Conservation (phyloP, 148 eudicot genomes). For the Limonium bicolor region DNA sequence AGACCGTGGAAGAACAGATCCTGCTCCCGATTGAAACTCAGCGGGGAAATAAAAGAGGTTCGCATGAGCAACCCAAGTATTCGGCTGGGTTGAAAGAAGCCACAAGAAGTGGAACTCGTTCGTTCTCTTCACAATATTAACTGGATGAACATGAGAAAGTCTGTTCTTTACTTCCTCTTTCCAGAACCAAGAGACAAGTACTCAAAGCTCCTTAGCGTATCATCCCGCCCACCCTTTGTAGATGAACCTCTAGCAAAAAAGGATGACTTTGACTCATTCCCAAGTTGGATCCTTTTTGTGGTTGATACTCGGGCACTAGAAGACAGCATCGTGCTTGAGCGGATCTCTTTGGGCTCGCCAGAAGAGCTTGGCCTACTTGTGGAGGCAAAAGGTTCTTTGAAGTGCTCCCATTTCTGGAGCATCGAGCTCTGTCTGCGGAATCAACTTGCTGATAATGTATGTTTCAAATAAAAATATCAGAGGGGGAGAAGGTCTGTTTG, state of each 20-base stretch:
- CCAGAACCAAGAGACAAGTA: conserved; percentile 75
- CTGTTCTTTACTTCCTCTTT: conserved; percentile 49
- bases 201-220: conserved; percentile 83
- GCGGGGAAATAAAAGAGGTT: no score
- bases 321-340: conserved; percentile 41
- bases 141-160: no score
- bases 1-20: no score
- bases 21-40: no score
- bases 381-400: conserved; percentile 53
- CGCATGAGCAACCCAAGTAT: no score
- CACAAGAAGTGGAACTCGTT: no score
- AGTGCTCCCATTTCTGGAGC: conserved; percentile 48
- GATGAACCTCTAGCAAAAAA: conserved; percentile 48
- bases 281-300: conserved; percentile 68
- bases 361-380: conserved; percentile 86
- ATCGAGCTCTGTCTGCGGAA: conserved; percentile 60
- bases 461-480: neutral
- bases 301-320: conserved; percentile 51
- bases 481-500: neutral
- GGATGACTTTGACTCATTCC: conserved; percentile 69
- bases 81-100: no score
- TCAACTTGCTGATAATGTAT: conserved; percentile 45
- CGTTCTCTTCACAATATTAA: no score
- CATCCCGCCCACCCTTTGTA: conserved; percentile 57
- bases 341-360: conserved; percentile 52